Base-by-base conservation (phyloP, 495 filamentous ascomycete genomes). In the Talaromyces nanjingensis region DNA sequence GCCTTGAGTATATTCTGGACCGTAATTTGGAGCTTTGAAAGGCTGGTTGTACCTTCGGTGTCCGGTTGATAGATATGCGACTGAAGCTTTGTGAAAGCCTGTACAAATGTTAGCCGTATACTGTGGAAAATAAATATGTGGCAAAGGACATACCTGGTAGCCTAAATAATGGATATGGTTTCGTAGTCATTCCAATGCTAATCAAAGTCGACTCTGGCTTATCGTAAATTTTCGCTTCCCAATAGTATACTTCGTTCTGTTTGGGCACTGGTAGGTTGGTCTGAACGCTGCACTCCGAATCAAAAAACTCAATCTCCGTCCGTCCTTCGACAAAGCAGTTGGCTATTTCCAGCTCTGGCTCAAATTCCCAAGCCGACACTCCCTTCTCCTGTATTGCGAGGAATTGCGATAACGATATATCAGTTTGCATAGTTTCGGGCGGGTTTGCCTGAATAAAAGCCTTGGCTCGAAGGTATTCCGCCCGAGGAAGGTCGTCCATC, bases 201-300 rank as follows among this genome's bases (percentile, higher is more conserved):
- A 98, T 81, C 64, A 90, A 76, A 0, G 93, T 92, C 16, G 79
- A 83, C 39, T 97, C 94, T 3, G 94, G 93, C 75, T 98, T 97
- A 61, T 98, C 96, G 75, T 94, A 98, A 47, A 98, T 87, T 76
- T 98, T 98, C 14, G 94, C 91, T 71, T 98, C 94, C 94, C 94
- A 98, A 73, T 98, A 98, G 71, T 98, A 98, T 14, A 97, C 93
- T 72, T 98, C 94, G 69, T 98, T 98, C 71, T 98, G 94, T 73
- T 98, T 98, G 24, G 94, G 94, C 39, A 98, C 89, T 0, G 94
- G 94, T 45, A 98, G 77, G 67, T 98, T 98, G 74, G 89, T 96
- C 81, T 97, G 91, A 57, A 98, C 96, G 71, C 91, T 96, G 76
- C 94, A 98, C 73, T 94, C 96, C 11, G 91, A 91, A 73, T 98